Percentiles rank a stretch among this genome's conserved stretches.
phyloP scores from a whole-genome alignment of 805 yeast species.

The Candida odintsovae region DNA sequence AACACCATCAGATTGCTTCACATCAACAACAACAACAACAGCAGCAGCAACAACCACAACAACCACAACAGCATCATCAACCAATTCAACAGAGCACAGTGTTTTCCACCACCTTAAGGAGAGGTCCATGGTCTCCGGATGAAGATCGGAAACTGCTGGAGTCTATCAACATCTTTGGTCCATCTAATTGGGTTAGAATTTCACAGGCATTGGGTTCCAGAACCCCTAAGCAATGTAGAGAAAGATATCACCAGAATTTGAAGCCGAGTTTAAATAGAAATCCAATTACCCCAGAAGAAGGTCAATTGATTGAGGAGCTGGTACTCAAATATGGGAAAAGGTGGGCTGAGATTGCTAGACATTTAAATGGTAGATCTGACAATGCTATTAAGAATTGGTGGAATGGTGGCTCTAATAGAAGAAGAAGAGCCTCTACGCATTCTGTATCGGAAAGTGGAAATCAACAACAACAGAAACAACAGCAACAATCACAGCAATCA shows the following conservation, averaged over 20 bases:
- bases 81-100: background rate
- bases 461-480: conserved; percentile 1
- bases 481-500: conserved; percentile 4
- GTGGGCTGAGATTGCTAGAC: conserved; percentile 93
- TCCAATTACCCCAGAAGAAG: conserved; percentile 84
- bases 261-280: conserved; percentile 77
- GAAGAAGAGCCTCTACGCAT: conserved; percentile 49
- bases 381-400: conserved; percentile 94
- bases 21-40: conserved; percentile 4
- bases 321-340: conserved; percentile 78
- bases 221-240: conserved; percentile 89
- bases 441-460: conserved; percentile 15
- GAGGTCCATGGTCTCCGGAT: conserved; percentile 90
- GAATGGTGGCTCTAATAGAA: conserved; percentile 88
- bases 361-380: conserved; percentile 81
- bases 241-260: conserved; percentile 84
- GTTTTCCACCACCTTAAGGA: conserved; percentile 25
- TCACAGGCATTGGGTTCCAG: conserved; percentile 68
- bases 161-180: conserved; percentile 64
- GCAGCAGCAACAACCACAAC: background rate
- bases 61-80: background rate
- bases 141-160: conserved; percentile 73
- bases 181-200: conserved; percentile 85
- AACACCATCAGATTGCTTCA: background rate
- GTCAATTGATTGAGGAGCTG: conserved; percentile 69